Percentiles rank a stretch among this genome's conserved stretches.
Conservation (phyloP, 257 asterid genomes). For the Solanum sparsipilum region DNA sequence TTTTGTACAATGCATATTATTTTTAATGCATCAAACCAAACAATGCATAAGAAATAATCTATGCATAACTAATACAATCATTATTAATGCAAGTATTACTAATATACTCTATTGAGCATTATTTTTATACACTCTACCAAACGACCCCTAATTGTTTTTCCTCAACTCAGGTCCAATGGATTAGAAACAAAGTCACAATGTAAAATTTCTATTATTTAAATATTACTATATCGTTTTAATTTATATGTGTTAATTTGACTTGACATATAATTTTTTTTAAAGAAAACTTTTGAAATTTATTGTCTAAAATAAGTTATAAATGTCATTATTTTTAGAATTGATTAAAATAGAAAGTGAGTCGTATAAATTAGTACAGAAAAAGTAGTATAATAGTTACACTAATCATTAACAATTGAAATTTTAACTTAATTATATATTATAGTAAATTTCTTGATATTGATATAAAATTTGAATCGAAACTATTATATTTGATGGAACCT, state of each 20-base stretch:
- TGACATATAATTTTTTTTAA: fast-evolving
- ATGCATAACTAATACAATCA: neutral
- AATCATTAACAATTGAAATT: neutral
- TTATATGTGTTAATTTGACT: neutral
- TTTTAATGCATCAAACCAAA: too few relatives aligned
- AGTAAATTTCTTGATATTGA: neutral
- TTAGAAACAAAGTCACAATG: neutral
- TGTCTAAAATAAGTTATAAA: neutral
- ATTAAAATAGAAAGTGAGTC: too few relatives aligned
- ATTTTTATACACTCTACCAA: neutral
- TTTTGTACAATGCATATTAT: too few relatives aligned
- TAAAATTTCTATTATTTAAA: neutral
- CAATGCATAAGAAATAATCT: neutral
- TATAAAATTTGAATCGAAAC: neutral
- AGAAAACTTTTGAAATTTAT: too few relatives aligned
- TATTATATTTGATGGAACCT: neutral
- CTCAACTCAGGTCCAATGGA: neutral
- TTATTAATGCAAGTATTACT: too few relatives aligned
- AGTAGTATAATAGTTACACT: too few relatives aligned
- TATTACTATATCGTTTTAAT: too few relatives aligned
- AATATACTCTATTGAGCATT: neutral
- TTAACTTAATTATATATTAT: neutral
- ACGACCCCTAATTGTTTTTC: neutral
- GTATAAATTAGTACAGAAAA: too few relatives aligned
- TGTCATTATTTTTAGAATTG: too few relatives aligned